Evolutionary conservation across 371 early-diverging fungal species (phyloP), one percentile per base, ranked within the genome.

Genomic region (Mortierella sp.): DNA sequence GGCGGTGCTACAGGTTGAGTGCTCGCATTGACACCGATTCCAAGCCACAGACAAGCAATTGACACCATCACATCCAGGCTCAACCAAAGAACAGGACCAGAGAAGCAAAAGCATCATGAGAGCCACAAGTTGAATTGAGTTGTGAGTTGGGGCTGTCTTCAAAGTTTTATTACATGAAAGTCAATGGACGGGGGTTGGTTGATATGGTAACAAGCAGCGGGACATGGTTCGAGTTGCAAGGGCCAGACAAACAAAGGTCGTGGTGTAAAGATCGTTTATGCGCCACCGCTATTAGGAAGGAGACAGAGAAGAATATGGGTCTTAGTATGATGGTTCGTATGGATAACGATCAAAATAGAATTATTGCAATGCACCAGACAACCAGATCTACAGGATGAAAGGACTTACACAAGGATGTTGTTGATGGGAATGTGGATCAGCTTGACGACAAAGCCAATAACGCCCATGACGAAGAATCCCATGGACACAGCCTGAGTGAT

Each of bases 391-490:
- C 10, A 34, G 34, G 24, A 26, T 26, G 51, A 9, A 16, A 27
- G 12, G n/a, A 68, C 82, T 69, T 80, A 82, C 82, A 98, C 98
- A 72, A 98, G 94, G 82, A 98, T 97, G 87, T 98, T 97, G 91
- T 97, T 98, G 87, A 98, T 97, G 64, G 99, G 99, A 80, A 98
- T 98, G 83, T 98, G 99, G 70, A 98, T 94, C 68, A 98, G 88
- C 87, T 98, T 98, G 82, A 98, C 97, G 82, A 98, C 92, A 81
- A 94, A 98, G 46, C 98, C 98, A 72, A 98, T 92, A 82, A 95
- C 96, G 72, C 99, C 99, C 91, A 98, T 96, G 68, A 97, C 91
- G 70, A 97, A 84, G 81, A 98, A 98, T 14, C 99, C 99, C 85
- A 97, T 92, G 48, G 92, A 93, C 38, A 98, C 96, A 30, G 98